phyloP scores from a whole-genome alignment of 352 stramenopile genomes.

The Phytophthora vignae region DNA sequence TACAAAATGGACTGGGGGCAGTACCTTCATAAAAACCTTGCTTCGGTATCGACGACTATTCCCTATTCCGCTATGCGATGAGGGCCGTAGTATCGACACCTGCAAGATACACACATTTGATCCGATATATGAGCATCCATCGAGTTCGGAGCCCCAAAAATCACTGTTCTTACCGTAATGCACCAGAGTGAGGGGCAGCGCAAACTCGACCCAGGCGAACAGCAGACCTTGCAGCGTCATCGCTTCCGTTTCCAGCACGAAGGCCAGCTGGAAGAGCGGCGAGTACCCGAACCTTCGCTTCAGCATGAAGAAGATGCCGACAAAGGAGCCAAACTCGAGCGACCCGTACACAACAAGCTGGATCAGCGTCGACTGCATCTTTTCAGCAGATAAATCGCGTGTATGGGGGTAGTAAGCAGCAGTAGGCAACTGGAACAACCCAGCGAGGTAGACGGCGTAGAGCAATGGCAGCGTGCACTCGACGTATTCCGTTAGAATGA shows the following conservation, averaged over 20 bases:
- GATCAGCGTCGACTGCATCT: background rate
- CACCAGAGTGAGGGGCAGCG: slow-evolving; percentile 30
- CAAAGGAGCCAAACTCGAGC: slow-evolving; percentile 18
- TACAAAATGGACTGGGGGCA: no score
- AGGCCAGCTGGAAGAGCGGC: slow-evolving; percentile 36
- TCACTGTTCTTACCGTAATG: slow-evolving; percentile 30
- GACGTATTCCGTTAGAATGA: slow-evolving; percentile 33
- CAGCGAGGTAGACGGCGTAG: slow-evolving; percentile 22
- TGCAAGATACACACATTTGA: background rate
- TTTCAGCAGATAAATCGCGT: background rate
- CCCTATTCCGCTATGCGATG: background rate
- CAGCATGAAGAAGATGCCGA: slow-evolving; percentile 17
- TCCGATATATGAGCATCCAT: background rate
- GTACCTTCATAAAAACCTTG: no score
- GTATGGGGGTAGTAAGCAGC: slow-evolving; percentile 31
- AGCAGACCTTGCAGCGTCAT: slow-evolving; percentile 24
- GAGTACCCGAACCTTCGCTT: slow-evolving; percentile 30
- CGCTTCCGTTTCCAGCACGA: slow-evolving; percentile 44
- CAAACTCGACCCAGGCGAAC: slow-evolving; percentile 35
- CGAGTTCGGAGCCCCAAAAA: background rate
- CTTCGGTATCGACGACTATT: no score
- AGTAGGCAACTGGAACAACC: slow-evolving; percentile 24
- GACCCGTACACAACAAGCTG: slow-evolving; percentile 12
- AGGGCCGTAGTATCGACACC: background rate
- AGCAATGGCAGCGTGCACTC: slow-evolving; percentile 29